Evolutionary conservation across 1,284 basidiomycete species (phyloP), one percentile per base, ranked within the genome.

Genomic region (Phaffia rhodozyma): DNA sequence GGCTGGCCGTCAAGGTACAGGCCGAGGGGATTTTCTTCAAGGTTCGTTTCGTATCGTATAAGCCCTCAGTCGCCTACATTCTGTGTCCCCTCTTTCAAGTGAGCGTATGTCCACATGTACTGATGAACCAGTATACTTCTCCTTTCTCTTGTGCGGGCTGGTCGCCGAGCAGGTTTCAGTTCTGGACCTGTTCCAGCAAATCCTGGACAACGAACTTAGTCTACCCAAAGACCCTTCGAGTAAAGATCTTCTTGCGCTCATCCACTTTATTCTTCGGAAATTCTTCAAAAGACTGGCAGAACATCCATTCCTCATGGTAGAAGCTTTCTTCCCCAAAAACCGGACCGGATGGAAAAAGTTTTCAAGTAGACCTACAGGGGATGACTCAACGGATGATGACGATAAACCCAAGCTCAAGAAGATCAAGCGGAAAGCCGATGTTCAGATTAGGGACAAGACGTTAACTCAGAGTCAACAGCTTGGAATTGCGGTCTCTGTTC

Each of bases 1-100:
- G 93, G 21, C 89, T 93, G 70, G 91, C 85, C 43, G 83, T 97
- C 67, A 86, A 83, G 70, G 84, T 86, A 11, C 90, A 93, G 72
- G 89, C 89, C 0, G 91, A 96, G 73, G 90, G 86, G 0, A 76
- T 97, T 18, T 96, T 90, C 76, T 97, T 91, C 81, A 89, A 91
- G 75, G 91, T 89, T 65, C 66, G 81, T 73, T 38, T 48, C 58
- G 7, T 20, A 18, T 21, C 7, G 21, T 34, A 2, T 18, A 53
- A 25, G 6, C 58, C 64, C 27, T 32, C 32, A 23, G 30, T n/a
- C 38, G 20, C 38, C 6, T 64, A 16, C 18, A 20, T 6, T 25
- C 11, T 18, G 66, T 5, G 23, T 47, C 27, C 6, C 20, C 18
- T 25, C 27, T 25, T n/a, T 49, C 43, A 6, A 25, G 50, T 29